Percentiles rank a stretch among this genome's conserved stretches.
Conservation (phyloP, 164 flowering plant species). For the Vitis riparia region DNA sequence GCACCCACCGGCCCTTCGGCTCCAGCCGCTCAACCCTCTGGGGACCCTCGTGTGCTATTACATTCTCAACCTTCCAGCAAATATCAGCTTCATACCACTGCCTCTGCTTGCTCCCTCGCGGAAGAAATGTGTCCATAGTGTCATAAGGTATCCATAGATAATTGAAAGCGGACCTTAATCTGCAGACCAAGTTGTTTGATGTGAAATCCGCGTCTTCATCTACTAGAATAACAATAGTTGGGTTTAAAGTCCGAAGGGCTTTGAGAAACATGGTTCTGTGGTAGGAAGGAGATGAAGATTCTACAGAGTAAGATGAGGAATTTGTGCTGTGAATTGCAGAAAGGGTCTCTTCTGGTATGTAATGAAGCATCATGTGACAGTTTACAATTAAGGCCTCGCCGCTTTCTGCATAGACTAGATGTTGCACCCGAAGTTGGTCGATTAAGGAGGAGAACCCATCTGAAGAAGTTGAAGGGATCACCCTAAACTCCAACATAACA, state of each 20-base stretch:
- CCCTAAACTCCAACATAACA: constrained; percentile 62
- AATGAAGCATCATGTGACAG: constrained; percentile 86
- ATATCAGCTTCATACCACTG: constrained; percentile 83
- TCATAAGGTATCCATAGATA: constrained; percentile 91
- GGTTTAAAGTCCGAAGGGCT: constrained; percentile 59
- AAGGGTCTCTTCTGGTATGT: constrained; percentile 69
- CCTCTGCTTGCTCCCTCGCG: constrained; percentile 69
- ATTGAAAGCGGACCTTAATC: constrained; percentile 80
- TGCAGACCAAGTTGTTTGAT: constrained; percentile 53
- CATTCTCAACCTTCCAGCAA: constrained; percentile 88
- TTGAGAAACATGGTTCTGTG: constrained; percentile 52
- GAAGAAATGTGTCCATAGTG: constrained; percentile 71
- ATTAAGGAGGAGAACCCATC: constrained; percentile 72
- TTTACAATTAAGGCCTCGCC: constrained; percentile 74
- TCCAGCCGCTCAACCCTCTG: constrained; percentile 79
- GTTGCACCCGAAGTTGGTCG: constrained; percentile 54
- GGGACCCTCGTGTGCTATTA: constrained; percentile 68
- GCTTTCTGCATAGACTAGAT: constrained; percentile 24
- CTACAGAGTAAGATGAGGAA: constrained; percentile 15
- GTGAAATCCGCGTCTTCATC: constrained; percentile 93
- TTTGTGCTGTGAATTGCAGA: constrained; percentile 10
- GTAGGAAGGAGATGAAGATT: constrained; percentile 27
- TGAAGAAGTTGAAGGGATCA: constrained; percentile 51
- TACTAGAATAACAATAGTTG: constrained; percentile 62
- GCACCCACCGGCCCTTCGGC: constrained; percentile 69